Percentiles rank a stretch among this genome's conserved stretches.
Conservation (phyloP, 805 yeast genomes). For the Starmerella tilneyi region DNA sequence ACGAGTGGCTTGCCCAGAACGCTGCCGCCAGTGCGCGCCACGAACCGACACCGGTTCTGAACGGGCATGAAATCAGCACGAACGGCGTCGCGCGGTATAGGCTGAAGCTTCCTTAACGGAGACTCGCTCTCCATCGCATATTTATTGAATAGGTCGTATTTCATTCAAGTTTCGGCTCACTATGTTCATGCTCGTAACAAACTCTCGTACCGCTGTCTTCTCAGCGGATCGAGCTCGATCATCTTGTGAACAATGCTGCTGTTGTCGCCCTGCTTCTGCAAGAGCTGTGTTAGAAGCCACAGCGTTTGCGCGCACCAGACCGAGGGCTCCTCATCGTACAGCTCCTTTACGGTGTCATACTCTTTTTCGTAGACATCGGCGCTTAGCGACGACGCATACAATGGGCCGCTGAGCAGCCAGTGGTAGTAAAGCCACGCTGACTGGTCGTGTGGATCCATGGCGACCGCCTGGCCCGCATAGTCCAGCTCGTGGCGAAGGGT, state of each 20-base stretch:
- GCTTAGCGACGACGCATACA: constrained; percentile 40
- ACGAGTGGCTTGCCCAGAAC: background rate
- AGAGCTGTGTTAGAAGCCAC: background rate
- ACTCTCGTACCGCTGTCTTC: constrained; percentile 25
- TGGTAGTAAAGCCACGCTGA: constrained; percentile 82
- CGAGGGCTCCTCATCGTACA: constrained; percentile 19
- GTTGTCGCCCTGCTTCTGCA: constrained; percentile 2
- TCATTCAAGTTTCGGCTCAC: background rate
- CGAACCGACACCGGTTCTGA: background rate
- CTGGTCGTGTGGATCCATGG: constrained; percentile 88
- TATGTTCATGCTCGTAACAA: background rate
- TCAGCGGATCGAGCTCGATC: constrained; percentile 26
- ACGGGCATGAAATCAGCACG: constrained; percentile 31
- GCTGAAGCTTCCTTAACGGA: background rate
- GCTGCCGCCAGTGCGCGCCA: background rate
- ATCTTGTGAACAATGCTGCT: constrained; percentile 28
- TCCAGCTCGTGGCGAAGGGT: constrained; percentile 47
- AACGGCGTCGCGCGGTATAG: constrained; percentile 30
- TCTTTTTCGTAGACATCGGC: constrained; percentile 63
- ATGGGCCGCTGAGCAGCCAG: constrained; percentile 50
- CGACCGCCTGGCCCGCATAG: constrained; percentile 70
- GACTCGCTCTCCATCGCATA: no score
- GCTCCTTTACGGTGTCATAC: constrained; percentile 36
- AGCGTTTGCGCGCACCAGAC: constrained; percentile 17
- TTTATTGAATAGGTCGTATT: no score